phyloP scores from a whole-genome alignment of 1,284 basidiomycete species.

The Leccinum griseonigrum region DNA sequence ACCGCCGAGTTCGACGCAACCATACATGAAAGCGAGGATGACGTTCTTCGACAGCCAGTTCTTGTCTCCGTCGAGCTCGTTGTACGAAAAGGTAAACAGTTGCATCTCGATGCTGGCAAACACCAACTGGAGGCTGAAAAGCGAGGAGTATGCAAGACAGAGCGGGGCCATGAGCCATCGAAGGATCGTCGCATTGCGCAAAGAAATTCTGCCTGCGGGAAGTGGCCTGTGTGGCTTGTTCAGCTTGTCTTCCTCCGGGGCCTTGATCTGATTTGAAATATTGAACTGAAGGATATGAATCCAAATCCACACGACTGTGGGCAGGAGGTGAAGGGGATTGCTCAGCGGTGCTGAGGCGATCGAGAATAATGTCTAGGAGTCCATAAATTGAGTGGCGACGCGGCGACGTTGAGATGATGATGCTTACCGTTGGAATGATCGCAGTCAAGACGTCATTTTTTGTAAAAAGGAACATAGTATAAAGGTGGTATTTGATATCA shows the following conservation, averaged over 20 bases:
- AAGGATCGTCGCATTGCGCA: constrained; percentile 30
- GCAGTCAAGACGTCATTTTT: constrained; percentile 41
- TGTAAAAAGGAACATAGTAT: constrained; percentile 41
- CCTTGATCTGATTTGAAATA: constrained; percentile 42
- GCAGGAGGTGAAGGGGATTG: constrained; percentile 20
- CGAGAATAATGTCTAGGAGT: constrained; percentile 37
- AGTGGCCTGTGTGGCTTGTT: constrained; percentile 44
- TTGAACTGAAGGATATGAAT: constrained; percentile 42
- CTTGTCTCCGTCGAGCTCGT: constrained; percentile 37
- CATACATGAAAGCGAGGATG: constrained; percentile 39
- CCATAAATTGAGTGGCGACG: constrained; percentile 2
- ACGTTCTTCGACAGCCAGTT: constrained; percentile 39
- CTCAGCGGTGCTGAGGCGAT: constrained; percentile 33
- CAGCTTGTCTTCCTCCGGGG: constrained; percentile 38
- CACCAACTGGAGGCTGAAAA: constrained; percentile 31
- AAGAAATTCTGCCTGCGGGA: constrained; percentile 37
- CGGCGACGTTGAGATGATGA: not conserved
- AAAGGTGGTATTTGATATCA: constrained; percentile 22
- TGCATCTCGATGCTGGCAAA: constrained; percentile 34
- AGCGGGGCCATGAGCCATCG: constrained; percentile 39
- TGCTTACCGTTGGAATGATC: constrained; percentile 39
- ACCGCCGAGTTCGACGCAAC: constrained; percentile 37
- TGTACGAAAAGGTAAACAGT: constrained; percentile 34
- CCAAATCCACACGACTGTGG: constrained; percentile 42
- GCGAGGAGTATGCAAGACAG: constrained; percentile 33